phyloP scores from a whole-genome alignment of 331 rosid species.

The Acacia concinna region DNA sequence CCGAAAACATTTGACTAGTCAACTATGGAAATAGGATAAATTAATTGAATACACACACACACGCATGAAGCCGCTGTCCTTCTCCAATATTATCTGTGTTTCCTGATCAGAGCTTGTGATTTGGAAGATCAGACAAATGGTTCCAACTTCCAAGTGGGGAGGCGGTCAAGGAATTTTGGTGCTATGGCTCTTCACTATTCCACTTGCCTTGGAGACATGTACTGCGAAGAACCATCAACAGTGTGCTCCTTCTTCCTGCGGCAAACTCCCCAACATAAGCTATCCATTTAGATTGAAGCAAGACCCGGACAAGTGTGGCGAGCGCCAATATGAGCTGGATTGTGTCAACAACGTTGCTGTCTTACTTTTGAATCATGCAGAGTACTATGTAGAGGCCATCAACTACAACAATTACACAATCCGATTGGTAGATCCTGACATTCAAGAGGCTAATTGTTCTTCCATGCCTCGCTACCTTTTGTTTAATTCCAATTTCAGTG shows the following conservation, averaged over 20 bases:
- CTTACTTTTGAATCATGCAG: neutral
- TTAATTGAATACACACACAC: neutral
- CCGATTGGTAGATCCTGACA: slow-evolving; percentile 30
- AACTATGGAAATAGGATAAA: neutral
- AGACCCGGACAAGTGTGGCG: slow-evolving; percentile 35
- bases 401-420: slow-evolving; percentile 36
- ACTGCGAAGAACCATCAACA: neutral
- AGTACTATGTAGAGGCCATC: slow-evolving; percentile 33
- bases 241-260: slow-evolving; percentile 31
- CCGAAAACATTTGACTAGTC: neutral
- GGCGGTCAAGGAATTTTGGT: neutral
- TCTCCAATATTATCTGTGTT: neutral
- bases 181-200: neutral
- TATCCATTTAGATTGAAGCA: slow-evolving; percentile 27
- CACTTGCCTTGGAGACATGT: neutral
- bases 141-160: neutral
- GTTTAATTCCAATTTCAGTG: neutral
- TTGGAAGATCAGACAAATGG: neutral
- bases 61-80: neutral
- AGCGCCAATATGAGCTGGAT: slow-evolving; percentile 19
- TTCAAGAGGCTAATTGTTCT: slow-evolving; percentile 16
- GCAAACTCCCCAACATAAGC: slow-evolving; percentile 23
- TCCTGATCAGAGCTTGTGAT: neutral
- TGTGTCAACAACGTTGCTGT: slow-evolving; percentile 23
- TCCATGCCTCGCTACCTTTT: slow-evolving; percentile 29